Evolutionary conservation across 306 rosid species (phyloP).

Genomic region (Lathyrus aphaca): DNA sequence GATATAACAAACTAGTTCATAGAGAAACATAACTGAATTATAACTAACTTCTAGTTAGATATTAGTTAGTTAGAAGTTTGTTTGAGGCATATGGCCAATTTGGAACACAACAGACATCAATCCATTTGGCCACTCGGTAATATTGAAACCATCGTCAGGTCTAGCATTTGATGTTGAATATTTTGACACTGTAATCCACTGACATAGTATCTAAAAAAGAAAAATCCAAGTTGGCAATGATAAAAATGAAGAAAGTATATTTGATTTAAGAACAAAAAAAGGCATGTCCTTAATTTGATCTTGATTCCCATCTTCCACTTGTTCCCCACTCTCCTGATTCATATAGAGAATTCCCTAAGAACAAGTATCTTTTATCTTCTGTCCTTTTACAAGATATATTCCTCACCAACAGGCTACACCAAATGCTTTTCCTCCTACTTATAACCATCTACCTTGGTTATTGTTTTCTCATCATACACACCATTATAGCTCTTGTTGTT

Average conservation of each 20-base stretch:
- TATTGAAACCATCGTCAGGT: conserved; percentile 11
- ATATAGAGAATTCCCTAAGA: conserved; percentile 44
- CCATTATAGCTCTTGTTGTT: conserved; percentile 9
- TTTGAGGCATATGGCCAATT: too few relatives aligned
- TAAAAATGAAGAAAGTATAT: conserved; percentile 48
- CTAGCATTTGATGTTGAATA: conserved; percentile 30
- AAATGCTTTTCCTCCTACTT: conserved; percentile 53
- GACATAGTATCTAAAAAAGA: conserved; percentile 38
- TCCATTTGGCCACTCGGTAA: background rate
- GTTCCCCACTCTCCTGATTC: conserved; percentile 44
- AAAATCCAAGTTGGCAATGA: conserved; percentile 44
- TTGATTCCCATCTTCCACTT: conserved; percentile 57
- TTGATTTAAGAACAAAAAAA: conserved; percentile 36
- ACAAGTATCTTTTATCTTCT: conserved; percentile 55
- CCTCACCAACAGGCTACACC: conserved; percentile 51
- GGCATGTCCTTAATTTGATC: conserved; percentile 46
- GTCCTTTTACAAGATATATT: conserved; percentile 58
- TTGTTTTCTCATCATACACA: conserved; percentile 51
- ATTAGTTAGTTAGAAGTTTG: too few relatives aligned
- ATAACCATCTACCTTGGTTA: conserved; percentile 54
- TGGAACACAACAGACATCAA: too few relatives aligned
- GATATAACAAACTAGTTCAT: too few relatives aligned
- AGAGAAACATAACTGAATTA: too few relatives aligned
- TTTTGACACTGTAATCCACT: conserved; percentile 36
- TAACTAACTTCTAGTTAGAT: too few relatives aligned